Evolutionary conservation across 2,329 filamentous ascomycete species (phyloP).

Genomic region (Hortaea sp.): DNA sequence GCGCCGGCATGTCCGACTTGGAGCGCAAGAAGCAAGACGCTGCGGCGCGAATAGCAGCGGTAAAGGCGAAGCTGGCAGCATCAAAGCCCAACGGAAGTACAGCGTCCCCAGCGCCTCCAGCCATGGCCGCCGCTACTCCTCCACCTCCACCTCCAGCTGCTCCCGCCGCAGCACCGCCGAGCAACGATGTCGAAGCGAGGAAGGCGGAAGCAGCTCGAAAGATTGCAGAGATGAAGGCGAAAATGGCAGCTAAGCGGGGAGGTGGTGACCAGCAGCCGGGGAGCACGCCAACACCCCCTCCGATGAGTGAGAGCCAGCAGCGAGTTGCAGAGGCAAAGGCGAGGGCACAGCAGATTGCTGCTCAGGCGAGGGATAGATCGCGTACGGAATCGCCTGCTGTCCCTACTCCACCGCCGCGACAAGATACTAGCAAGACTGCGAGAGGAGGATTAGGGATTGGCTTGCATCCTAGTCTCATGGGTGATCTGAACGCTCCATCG

Average conservation of each 20-base stretch:
- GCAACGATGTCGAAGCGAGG: slow-evolving; percentile 16
- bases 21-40: slow-evolving; percentile 25
- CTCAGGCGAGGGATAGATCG: slow-evolving; percentile 1
- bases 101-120: slow-evolving; percentile 1
- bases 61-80: slow-evolving; percentile 25
- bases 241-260: slow-evolving; percentile 16
- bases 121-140: slow-evolving; percentile 6
- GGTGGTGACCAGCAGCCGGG: slow-evolving; percentile 7
- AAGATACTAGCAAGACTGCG: slow-evolving; percentile 41
- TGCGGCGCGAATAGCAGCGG: slow-evolving; percentile 23
- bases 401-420: slow-evolving; percentile 30
- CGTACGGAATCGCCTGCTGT: background rate
- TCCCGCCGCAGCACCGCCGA: slow-evolving; percentile 8
- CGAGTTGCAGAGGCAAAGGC: slow-evolving; percentile 17
- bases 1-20: slow-evolving; percentile 14
- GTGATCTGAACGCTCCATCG: slow-evolving; percentile 32
- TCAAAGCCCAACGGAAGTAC: slow-evolving; percentile 10
- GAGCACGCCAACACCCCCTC: slow-evolving; percentile 7
- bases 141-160: slow-evolving; percentile 6
- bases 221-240: slow-evolving; percentile 26
- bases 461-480: slow-evolving; percentile 63
- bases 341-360: slow-evolving; percentile 14
- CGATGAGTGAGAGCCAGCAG: slow-evolving; percentile 8
- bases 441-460: slow-evolving; percentile 64
- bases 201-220: slow-evolving; percentile 21